Percentiles rank a stretch among this genome's conserved stretches.
phyloP scores from a whole-genome alignment of 805 yeast species.

The Saccharomycopsis malanga region DNA sequence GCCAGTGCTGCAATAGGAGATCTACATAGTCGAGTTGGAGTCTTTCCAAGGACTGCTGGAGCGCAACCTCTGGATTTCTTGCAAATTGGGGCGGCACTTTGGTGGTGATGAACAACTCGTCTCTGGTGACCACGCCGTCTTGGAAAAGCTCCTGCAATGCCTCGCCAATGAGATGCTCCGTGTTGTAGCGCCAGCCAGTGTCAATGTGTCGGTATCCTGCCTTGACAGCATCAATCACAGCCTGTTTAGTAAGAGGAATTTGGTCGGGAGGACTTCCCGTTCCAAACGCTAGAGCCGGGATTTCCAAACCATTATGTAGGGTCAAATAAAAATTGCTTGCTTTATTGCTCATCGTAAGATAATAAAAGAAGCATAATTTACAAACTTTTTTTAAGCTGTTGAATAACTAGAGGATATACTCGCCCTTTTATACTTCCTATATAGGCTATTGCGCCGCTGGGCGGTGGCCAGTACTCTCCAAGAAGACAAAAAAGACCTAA shows the following conservation, averaged over 20 bases:
- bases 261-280: constrained; percentile 35
- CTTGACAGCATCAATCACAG: constrained; percentile 40
- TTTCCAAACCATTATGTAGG: constrained; percentile 23
- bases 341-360: not conserved
- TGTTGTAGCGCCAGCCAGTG: constrained; percentile 56
- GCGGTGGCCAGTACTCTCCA: too few relatives aligned
- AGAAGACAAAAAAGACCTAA: too few relatives aligned
- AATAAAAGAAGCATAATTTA: too few relatives aligned
- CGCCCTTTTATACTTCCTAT: too few relatives aligned
- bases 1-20: constrained; percentile 63
- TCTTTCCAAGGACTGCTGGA: constrained; percentile 43
- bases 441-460: too few relatives aligned
- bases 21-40: constrained; percentile 57
- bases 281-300: constrained; percentile 43
- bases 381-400: too few relatives aligned
- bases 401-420: too few relatives aligned
- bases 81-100: constrained; percentile 45
- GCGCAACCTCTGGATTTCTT: constrained; percentile 37
- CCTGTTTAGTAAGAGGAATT: constrained; percentile 26
- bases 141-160: constrained; percentile 29
- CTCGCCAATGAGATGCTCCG: constrained; percentile 44
- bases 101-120: constrained; percentile 54
- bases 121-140: constrained; percentile 36
- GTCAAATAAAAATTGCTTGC: constrained; percentile 19
- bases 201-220: constrained; percentile 56